Conservation (phyloP, 2,329 filamentous ascomycete genomes). For the Furcasterigmium sp. region DNA sequence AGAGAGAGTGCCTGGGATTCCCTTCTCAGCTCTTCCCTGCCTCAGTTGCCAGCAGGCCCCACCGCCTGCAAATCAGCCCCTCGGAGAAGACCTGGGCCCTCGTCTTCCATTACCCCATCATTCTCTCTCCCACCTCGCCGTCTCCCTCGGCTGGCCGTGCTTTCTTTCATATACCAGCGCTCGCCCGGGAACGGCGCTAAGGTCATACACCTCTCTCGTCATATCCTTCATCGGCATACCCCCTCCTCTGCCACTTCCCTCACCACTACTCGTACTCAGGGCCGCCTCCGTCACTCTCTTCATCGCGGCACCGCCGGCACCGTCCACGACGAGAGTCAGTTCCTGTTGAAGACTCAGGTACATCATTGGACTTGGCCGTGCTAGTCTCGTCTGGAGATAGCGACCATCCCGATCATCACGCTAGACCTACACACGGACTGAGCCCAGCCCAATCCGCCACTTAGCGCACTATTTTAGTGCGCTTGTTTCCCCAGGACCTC, state of each 20-base stretch:
- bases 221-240: constrained; percentile 14
- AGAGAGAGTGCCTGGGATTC: constrained; percentile 3
- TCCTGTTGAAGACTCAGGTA: background rate
- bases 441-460: constrained; percentile 14
- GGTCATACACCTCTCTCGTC: constrained; percentile 14
- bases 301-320: constrained; percentile 3
- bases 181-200: constrained; percentile 15
- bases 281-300: constrained; percentile 2
- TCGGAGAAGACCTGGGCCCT: constrained; percentile 7
- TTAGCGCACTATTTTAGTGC: constrained; percentile 16
- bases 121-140: constrained; percentile 5
- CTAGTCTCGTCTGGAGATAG: constrained; percentile 3
- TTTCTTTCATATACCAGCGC: constrained; percentile 12
- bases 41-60: constrained; percentile 8
- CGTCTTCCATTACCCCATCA: constrained; percentile 11
- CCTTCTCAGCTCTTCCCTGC: constrained; percentile 3
- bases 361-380: background rate
- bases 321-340: constrained; percentile 1
- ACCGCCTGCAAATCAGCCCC: constrained; percentile 11
- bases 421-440: constrained; percentile 12
- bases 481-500: constrained; percentile 12
- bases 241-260: constrained; percentile 4
- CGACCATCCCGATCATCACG: constrained; percentile 13
- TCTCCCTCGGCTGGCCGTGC: constrained; percentile 8
- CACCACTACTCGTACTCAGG: constrained; percentile 1